Evolutionary conservation across 768 basidiomycete species (phyloP).

Genomic region (Termitomyces bulborhizus): DNA sequence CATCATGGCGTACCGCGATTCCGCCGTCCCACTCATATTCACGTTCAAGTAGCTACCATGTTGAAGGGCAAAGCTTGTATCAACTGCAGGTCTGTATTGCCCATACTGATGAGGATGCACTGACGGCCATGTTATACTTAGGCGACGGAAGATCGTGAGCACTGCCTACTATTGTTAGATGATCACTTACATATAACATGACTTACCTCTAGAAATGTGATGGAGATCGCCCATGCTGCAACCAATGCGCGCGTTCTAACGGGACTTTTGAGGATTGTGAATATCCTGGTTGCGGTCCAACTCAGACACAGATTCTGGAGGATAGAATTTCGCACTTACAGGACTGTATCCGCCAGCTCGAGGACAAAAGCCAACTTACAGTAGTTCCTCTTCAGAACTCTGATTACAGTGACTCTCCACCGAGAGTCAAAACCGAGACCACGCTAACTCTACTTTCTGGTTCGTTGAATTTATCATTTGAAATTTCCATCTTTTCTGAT

Average conservation of each 20-base stretch:
- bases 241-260: constrained; percentile 40
- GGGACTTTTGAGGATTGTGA: constrained; percentile 46
- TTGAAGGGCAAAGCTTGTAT: constrained; percentile 40
- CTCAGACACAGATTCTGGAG: constrained; percentile 40
- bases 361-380: constrained; percentile 18
- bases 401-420: constrained; percentile 7
- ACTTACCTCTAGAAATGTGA: constrained; percentile 42
- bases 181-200: background rate
- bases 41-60: constrained; percentile 38
- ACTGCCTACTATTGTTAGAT: background rate
- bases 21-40: constrained; percentile 31
- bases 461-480: background rate
- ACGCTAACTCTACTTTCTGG: background rate
- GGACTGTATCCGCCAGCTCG: constrained; percentile 35
- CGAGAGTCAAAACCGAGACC: background rate
- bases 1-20: constrained; percentile 65
- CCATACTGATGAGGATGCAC: background rate
- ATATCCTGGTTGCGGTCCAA: constrained; percentile 39
- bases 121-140: constrained; percentile 11
- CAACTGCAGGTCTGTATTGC: constrained; percentile 38
- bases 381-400: constrained; percentile 9
- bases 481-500: background rate
- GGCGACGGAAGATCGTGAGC: constrained; percentile 44
- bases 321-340: constrained; percentile 38
- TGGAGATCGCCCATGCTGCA: constrained; percentile 42